These are phyloP conservation scores for Recurvomyces mirabilis DNA, from an alignment of 495 filamentous ascomycete genomes.

Conservation along the genomic window DNA sequence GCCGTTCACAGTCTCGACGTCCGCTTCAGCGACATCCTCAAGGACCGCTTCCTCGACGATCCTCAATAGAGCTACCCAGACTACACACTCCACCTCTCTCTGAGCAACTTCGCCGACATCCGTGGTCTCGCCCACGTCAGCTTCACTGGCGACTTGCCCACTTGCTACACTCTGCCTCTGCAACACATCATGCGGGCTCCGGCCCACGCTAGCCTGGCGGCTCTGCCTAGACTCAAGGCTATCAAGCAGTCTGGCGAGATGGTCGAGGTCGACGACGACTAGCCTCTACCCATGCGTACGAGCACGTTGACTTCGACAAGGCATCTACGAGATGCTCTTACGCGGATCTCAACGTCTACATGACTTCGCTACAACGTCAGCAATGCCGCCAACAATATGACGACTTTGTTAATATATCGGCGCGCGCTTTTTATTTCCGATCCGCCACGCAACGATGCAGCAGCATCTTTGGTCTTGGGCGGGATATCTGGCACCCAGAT, in stretches of 20 bases:
- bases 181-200: conserved; percentile 3
- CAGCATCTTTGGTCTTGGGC: too few species aligned
- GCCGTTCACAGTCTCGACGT: conserved; percentile 6
- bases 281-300: too few species aligned
- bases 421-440: too few species aligned
- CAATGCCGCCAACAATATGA: too few species aligned
- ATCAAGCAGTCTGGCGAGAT: not conserved
- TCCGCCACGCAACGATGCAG: too few species aligned
- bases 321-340: too few species aligned
- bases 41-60: conserved; percentile 1
- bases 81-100: not conserved
- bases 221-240: not conserved
- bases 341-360: too few species aligned
- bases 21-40: conserved; percentile 8
- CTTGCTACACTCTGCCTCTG: conserved; percentile 10
- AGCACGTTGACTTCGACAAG: too few species aligned
- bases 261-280: conserved; percentile 2
- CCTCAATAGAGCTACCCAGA: conserved; percentile 9
- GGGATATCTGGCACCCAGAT: too few species aligned
- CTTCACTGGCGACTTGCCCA: conserved; percentile 12
- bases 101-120: conserved; percentile 6
- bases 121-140: conserved; percentile 3
- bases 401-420: too few species aligned
- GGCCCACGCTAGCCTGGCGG: not conserved
- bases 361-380: too few species aligned